These are phyloP conservation scores for Paecilomyces sp. DNA, from an alignment of 2,329 filamentous ascomycete species.

Conservation along the genomic window DNA sequence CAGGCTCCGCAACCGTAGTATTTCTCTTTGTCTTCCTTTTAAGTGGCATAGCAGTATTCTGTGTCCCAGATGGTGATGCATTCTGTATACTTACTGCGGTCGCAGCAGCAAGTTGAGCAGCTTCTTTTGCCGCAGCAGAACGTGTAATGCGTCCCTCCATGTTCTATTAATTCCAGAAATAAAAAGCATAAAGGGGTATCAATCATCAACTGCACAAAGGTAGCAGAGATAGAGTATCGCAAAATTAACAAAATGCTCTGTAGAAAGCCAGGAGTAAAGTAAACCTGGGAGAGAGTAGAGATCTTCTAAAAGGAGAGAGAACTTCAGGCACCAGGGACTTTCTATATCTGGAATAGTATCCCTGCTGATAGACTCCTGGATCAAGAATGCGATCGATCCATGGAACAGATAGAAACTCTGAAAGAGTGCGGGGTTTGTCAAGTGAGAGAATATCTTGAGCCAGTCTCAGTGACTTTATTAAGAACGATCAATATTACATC, in stretches of 20 bases:
- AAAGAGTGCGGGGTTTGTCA: neutral
- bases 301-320: neutral
- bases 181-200: neutral
- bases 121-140: conserved; percentile 15
- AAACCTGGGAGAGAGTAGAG: too few species aligned
- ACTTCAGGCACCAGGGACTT: neutral
- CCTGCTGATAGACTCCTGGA: neutral
- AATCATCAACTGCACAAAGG: neutral
- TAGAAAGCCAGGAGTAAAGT: neutral
- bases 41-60: conserved; percentile 12
- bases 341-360: neutral
- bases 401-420: neutral
- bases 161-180: neutral
- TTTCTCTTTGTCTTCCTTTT: conserved; percentile 17
- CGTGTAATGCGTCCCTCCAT: conserved; percentile 22
- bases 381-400: neutral
- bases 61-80: neutral
- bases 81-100: neutral
- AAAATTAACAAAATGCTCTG: neutral
- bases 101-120: conserved; percentile 10
- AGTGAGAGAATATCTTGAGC: neutral
- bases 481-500: neutral
- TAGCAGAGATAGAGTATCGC: neutral
- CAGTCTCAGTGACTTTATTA: neutral
- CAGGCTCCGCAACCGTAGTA: conserved; percentile 2